Percentiles rank a stretch among this genome's conserved stretches.
phyloP scores from a whole-genome alignment of 768 basidiomycete species.

The Cyclocybe aegerita region DNA sequence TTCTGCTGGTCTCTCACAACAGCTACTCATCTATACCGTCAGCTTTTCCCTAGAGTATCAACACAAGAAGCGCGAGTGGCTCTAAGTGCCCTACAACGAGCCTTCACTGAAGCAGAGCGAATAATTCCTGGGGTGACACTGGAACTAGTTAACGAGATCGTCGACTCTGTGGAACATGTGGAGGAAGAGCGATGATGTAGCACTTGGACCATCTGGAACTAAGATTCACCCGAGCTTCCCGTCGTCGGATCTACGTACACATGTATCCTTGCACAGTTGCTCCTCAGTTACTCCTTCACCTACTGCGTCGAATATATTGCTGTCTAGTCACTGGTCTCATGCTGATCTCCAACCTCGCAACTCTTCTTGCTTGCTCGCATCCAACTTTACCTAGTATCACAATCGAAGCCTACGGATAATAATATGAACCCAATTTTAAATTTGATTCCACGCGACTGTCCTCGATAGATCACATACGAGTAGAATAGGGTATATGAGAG shows the following conservation, averaged over 20 bases:
- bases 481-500: neutral
- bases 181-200: slow-evolving; percentile 63
- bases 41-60: slow-evolving; percentile 92
- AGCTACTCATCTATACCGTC: slow-evolving; percentile 6
- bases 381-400: slow-evolving; percentile 10
- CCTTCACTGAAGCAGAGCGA: slow-evolving; percentile 93
- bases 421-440: neutral
- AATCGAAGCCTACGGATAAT: slow-evolving; percentile 4
- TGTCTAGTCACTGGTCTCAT: slow-evolving; percentile 8
- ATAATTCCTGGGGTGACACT: slow-evolving; percentile 93
- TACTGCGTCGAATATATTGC: slow-evolving; percentile 2
- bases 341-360: slow-evolving; percentile 17
- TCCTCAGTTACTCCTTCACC: too few relatives aligned
- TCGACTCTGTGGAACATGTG: slow-evolving; percentile 89
- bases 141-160: slow-evolving; percentile 92
- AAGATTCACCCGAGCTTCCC: neutral
- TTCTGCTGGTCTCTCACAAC: neutral
- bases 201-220: neutral
- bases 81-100: slow-evolving; percentile 82
- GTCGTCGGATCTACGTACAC: slow-evolving; percentile 9
- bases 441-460: neutral
- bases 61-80: slow-evolving; percentile 90
- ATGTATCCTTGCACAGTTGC: neutral
- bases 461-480: neutral
- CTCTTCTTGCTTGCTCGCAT: slow-evolving; percentile 14